Evolutionary conservation across 495 filamentous ascomycete genomes (phyloP).

Genomic region (Haplographium delicatum): DNA sequence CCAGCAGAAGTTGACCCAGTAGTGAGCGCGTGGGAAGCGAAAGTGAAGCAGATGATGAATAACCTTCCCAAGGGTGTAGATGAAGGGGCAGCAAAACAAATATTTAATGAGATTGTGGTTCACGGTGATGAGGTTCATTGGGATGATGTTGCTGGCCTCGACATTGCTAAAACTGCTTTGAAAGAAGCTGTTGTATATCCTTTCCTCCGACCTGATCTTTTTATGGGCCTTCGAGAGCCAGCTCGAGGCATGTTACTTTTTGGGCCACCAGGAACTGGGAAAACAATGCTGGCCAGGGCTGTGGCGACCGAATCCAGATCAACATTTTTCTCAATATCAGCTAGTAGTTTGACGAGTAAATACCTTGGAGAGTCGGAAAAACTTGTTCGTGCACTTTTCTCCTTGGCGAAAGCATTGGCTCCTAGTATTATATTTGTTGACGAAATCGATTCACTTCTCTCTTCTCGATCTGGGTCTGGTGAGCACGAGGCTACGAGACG

Average conservation of each 20-base stretch:
- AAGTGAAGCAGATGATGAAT: slow-evolving; percentile 55
- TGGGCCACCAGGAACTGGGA: slow-evolving; percentile 92
- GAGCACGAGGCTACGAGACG: slow-evolving; percentile 92
- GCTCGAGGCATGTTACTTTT: slow-evolving; percentile 95
- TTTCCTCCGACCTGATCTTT: slow-evolving; percentile 91
- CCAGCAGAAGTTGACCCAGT: slow-evolving; percentile 5
- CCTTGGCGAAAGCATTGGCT: slow-evolving; percentile 80
- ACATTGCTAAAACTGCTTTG: slow-evolving; percentile 83
- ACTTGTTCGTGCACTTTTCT: slow-evolving; percentile 88
- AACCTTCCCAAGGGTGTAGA: slow-evolving; percentile 79
- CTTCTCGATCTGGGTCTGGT: slow-evolving; percentile 70
- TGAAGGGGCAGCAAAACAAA: slow-evolving; percentile 74
- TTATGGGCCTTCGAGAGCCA: slow-evolving; percentile 91
- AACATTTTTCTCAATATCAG: slow-evolving; percentile 96
- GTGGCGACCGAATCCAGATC: slow-evolving; percentile 93
- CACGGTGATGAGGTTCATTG: slow-evolving; percentile 93
- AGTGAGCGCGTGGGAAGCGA: slow-evolving; percentile 43
- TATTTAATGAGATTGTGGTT: slow-evolving; percentile 94
- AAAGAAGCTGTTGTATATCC: slow-evolving; percentile 98
- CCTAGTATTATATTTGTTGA: slow-evolving; percentile 99
- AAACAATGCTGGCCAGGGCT: slow-evolving; percentile 95
- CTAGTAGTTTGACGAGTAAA: slow-evolving; percentile 90
- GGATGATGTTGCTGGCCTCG: slow-evolving; percentile 89
- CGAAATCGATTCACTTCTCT: slow-evolving; percentile 94
- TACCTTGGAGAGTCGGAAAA: slow-evolving; percentile 97